These are phyloP conservation scores for Lycium barbarum DNA, from an alignment of 257 asterid species.

Conservation along the genomic window DNA sequence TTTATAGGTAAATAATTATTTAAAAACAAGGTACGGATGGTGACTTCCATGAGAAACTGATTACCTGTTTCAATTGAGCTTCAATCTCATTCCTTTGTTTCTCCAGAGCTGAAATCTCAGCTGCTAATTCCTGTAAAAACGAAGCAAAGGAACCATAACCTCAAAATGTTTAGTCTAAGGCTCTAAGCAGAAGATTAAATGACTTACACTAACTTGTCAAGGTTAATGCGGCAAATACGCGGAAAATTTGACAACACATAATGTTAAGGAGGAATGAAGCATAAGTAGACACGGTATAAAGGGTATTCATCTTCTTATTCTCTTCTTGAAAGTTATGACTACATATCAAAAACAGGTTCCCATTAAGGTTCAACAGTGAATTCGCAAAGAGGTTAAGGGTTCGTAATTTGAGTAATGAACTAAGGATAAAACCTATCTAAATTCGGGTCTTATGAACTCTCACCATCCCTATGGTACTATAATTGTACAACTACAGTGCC, in stretches of 20 bases:
- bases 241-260: background rate
- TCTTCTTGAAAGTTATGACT: background rate
- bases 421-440: too few species aligned
- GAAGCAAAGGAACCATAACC: slow-evolving; percentile 31
- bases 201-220: background rate
- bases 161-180: background rate
- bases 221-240: slow-evolving; percentile 5
- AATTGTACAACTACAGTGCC: background rate
- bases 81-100: slow-evolving; percentile 87
- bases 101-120: slow-evolving; percentile 84
- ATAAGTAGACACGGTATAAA: background rate
- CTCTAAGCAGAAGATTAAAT: background rate
- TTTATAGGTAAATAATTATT: background rate
- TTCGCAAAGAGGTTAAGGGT: too few species aligned
- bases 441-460: background rate
- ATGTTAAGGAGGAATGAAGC: background rate
- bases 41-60: slow-evolving; percentile 30
- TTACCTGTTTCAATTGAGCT: slow-evolving; percentile 86
- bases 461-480: background rate
- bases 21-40: background rate
- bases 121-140: slow-evolving; percentile 70
- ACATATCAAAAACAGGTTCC: background rate
- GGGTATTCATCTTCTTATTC: background rate
- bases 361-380: too few species aligned
- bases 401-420: too few species aligned